A percentile compares a stretch with the other conserved stretches of the same genome.
These are phyloP conservation scores for Cyberlindnera bimundalis DNA, from an alignment of 805 yeast genomes.

Conservation along the genomic window DNA sequence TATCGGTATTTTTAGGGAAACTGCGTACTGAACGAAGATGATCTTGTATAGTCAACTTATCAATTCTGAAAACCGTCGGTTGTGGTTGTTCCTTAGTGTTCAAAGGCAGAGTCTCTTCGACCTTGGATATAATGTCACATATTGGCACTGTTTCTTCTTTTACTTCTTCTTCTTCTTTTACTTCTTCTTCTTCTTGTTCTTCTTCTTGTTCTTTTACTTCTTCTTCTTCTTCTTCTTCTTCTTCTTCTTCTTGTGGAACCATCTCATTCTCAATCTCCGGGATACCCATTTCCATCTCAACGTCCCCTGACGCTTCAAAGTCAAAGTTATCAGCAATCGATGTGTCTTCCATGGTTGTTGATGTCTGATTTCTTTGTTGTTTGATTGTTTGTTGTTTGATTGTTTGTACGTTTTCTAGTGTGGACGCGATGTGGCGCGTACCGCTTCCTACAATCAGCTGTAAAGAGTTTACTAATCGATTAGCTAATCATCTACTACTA, in stretches of 20 bases:
- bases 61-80: conserved; percentile 21
- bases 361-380: background rate
- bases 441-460: no score
- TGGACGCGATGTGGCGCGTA: background rate
- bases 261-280: background rate
- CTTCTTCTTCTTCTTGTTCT: background rate
- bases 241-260: background rate
- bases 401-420: no score
- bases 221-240: background rate
- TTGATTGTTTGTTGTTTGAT: background rate
- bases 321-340: background rate
- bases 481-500: no score
- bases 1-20: conserved; percentile 15
- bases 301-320: background rate
- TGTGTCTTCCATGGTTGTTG: background rate
- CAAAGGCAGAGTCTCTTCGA: conserved; percentile 20
- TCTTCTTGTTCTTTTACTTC: background rate
- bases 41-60: conserved; percentile 7
- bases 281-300: background rate
- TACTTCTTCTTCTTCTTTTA: conserved; percentile 1
- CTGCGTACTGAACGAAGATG: conserved; percentile 15
- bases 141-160: background rate
- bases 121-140: background rate
- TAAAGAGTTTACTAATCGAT: no score
- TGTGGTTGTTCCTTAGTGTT: conserved; percentile 26